These are phyloP conservation scores for Catharanthus roseus DNA, from an alignment of 257 asterid genomes.

Conservation along the genomic window DNA sequence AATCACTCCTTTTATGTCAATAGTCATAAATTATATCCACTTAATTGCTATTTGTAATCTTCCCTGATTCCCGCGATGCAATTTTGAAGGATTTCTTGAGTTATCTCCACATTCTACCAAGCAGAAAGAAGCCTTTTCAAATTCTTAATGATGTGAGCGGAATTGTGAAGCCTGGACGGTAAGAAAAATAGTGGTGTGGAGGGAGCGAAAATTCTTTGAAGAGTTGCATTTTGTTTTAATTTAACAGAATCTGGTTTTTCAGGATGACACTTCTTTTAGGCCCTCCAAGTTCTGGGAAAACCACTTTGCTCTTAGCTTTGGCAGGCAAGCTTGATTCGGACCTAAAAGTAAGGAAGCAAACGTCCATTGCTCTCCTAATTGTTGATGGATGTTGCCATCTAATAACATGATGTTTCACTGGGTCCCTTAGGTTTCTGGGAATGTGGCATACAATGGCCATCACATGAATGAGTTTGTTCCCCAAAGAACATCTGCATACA, in stretches of 20 bases:
- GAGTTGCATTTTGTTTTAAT: neutral
- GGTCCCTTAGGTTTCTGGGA: conserved; percentile 52
- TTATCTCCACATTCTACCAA: conserved; percentile 48
- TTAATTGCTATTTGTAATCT: neutral
- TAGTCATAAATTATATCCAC: neutral
- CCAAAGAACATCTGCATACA: conserved; percentile 79
- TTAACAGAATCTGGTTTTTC: conserved; percentile 8
- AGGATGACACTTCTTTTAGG: conserved; percentile 81
- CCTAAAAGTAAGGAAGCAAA: conserved; percentile 40
- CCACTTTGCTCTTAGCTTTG: conserved; percentile 71
- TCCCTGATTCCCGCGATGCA: neutral
- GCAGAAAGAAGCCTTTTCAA: conserved; percentile 54
- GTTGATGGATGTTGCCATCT: neutral
- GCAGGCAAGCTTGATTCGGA: conserved; percentile 74
- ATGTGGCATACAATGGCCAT: conserved; percentile 73
- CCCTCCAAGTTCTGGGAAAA: conserved; percentile 87
- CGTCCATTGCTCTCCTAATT: neutral
- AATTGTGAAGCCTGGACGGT: conserved; percentile 78
- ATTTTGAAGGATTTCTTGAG: conserved; percentile 49
- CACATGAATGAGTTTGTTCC: conserved; percentile 72
- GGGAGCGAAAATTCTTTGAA: neutral
- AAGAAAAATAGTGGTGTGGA: conserved; percentile 2
- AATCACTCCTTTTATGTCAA: neutral
- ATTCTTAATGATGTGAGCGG: conserved; percentile 66
- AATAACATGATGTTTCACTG: neutral